A percentile compares a stretch with the other conserved stretches of the same genome.
phyloP scores from a whole-genome alignment of 345 rosid species.

The Trapa incisa region DNA sequence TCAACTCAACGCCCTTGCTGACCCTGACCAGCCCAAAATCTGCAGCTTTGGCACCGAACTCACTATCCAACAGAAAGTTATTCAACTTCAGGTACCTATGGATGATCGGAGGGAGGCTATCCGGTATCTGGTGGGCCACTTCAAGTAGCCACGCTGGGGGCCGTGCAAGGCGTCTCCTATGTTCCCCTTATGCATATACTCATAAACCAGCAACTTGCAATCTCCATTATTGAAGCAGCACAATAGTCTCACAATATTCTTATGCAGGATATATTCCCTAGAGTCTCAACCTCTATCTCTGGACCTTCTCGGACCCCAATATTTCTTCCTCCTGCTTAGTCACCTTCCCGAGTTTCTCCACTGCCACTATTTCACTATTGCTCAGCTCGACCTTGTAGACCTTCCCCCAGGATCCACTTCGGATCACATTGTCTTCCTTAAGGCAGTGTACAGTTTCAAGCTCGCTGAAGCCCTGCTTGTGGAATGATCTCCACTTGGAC shows the following conservation, averaged over 20 bases:
- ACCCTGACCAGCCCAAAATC: conserved; percentile 76
- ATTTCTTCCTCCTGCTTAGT: conserved; percentile 22
- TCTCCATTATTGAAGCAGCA: conserved; percentile 57
- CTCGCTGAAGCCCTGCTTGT: conserved; percentile 68
- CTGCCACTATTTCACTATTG: conserved; percentile 65
- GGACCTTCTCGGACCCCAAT: conserved; percentile 26
- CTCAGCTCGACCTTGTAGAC: conserved; percentile 67
- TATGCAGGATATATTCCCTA: conserved; percentile 94
- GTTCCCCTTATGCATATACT: conserved; percentile 90
- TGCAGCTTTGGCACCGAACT: conserved; percentile 66
- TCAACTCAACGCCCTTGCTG: conserved; percentile 39
- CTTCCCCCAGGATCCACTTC: conserved; percentile 76
- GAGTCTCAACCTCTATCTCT: conserved; percentile 59
- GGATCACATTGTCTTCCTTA: conserved; percentile 57
- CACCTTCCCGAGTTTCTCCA: conserved; percentile 50
- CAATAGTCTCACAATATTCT: conserved; percentile 76
- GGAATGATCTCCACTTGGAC: conserved; percentile 80
- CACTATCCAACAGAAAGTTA: conserved; percentile 64
- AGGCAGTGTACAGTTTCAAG: conserved; percentile 47
- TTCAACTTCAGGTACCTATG: conserved; percentile 90
- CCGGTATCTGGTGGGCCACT: conserved; percentile 59
- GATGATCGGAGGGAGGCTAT: conserved; percentile 79
- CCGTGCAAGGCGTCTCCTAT: conserved; percentile 56
- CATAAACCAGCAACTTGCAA: conserved; percentile 68
- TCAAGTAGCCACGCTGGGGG: conserved; percentile 40